Conservation (phyloP, 2,329 filamentous ascomycete genomes). For the Exophiala viscosa region DNA sequence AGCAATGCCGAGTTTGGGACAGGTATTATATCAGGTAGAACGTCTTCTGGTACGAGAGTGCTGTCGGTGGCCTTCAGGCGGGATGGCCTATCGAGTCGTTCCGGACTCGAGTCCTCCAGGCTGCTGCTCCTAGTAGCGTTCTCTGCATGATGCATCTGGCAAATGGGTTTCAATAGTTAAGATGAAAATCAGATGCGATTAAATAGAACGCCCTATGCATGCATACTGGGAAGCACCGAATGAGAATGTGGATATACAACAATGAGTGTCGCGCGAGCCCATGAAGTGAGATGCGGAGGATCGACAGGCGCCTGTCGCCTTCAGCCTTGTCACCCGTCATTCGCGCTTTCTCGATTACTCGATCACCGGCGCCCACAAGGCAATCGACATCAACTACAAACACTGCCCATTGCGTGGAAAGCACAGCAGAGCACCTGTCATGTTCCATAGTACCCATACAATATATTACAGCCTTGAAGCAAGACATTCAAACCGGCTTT, state of each 20-base stretch:
- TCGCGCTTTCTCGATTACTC: too few species aligned
- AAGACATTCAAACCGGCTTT: too few species aligned
- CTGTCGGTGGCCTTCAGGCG: conserved; percentile 17
- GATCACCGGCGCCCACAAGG: too few species aligned
- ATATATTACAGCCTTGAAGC: conserved; percentile 17
- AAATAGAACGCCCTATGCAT: neutral
- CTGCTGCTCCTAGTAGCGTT: conserved; percentile 4
- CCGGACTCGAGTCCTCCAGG: conserved; percentile 14
- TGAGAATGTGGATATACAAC: neutral
- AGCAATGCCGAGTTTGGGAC: conserved; percentile 15
- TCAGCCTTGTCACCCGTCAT: conserved; percentile 9
- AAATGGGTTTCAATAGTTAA: neutral
- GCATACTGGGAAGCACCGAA: neutral
- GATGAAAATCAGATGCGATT: neutral
- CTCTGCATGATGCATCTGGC: conserved; percentile 23
- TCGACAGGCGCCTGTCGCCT: neutral
- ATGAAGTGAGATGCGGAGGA: neutral
- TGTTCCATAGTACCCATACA: conserved; percentile 4
- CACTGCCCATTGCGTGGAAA: too few species aligned
- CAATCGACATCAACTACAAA: neutral
- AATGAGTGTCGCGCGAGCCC: neutral
- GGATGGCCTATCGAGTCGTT: conserved; percentile 11
- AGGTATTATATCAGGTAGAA: conserved; percentile 20
- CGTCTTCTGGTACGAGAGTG: conserved; percentile 16
- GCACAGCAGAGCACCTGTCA: too few species aligned